These are phyloP conservation scores for Lyophyllum semitale DNA, from an alignment of 768 basidiomycete genomes.

Conservation along the genomic window DNA sequence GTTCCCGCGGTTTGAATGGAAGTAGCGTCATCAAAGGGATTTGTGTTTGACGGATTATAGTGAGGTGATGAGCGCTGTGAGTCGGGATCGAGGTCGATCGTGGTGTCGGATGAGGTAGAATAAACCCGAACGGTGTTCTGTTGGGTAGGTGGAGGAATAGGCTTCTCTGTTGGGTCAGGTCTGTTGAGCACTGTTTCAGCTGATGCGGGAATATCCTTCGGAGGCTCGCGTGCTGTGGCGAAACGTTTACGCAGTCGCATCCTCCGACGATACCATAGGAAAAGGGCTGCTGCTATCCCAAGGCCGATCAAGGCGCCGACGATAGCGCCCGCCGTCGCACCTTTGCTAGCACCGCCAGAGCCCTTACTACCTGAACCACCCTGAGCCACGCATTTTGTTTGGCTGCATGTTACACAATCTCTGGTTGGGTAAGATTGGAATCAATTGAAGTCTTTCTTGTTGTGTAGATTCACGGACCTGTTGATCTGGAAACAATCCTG, in stretches of 20 bases:
- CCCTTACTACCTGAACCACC: conserved; percentile 18
- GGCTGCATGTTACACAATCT: conserved; percentile 57
- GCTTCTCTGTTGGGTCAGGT: conserved; percentile 80
- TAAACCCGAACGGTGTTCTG: conserved; percentile 50
- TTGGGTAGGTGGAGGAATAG: conserved; percentile 33
- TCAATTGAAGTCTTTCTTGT: neutral
- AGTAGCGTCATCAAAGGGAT: conserved; percentile 77
- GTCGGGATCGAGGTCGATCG: conserved; percentile 63
- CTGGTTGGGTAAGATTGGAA: conserved; percentile 34
- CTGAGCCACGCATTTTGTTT: conserved; percentile 51
- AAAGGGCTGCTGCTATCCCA: conserved; percentile 47
- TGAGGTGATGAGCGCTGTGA: conserved; percentile 37
- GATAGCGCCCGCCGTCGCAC: conserved; percentile 75
- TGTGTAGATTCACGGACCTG: conserved; percentile 42
- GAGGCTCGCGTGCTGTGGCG: conserved; percentile 37
- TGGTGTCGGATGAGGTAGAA: conserved; percentile 44
- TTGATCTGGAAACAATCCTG: conserved; percentile 63
- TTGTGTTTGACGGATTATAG: conserved; percentile 38
- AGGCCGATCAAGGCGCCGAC: conserved; percentile 66
- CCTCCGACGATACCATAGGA: conserved; percentile 68
- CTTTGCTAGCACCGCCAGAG: conserved; percentile 55
- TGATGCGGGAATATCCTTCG: conserved; percentile 67
- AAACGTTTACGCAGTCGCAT: conserved; percentile 40
- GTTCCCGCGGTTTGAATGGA: conserved; percentile 85
- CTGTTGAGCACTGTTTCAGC: conserved; percentile 79